Base-by-base conservation (phyloP, 192 early-diverging fungal species). In the Coemansia sp. region DNA sequence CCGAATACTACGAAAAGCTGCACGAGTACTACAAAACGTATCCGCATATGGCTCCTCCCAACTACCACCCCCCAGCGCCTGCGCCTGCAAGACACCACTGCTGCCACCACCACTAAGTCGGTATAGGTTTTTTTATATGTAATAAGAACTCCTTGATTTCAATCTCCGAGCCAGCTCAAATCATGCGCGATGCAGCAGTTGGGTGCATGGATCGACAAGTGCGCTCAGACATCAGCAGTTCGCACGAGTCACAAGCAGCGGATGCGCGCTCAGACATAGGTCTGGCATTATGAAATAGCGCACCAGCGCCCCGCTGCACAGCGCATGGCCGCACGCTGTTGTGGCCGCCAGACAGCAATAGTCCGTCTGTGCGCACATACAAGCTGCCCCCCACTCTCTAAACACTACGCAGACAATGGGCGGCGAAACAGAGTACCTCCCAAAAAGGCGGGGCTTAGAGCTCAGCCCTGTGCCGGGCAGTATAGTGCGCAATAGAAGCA, bases 301-400 rank as follows among this genome's bases (percentile, higher is more conserved):
- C 23, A 15, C 11, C 20, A 39, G 52, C 23, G 23, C 52, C 11
- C 12, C 30, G 18, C 20, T 46, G 31, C 32, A 45, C 28, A 12
- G 11, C 14, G 45, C 18, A 47, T 47, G 12, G 45, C 16, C 11
- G 45, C 45, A n/a, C 45, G 26, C 45, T 21, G 23, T 47, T 47
- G 23, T 23, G 14, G 45, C 20, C 12, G 55, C 16, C 18, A 21
- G 17, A 8, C 6, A n/a, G 55, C 42, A 42, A 42, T 54, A 43
- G 55, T 32, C 55, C 55, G 55, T 56, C 55, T 56, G 55, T 56
- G 55, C 55, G 55, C 28, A 43, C 36, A 56, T 56, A 40, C 36
- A 37, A 14, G 45, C 28, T 47, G 45, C 28, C 23, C 14, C 2
- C 23, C n/a, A 47, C 28, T 47, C 26, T 28, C 21, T 21, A 47